Percentiles rank a stretch among this genome's conserved stretches.
Conservation (phyloP, 768 basidiomycete genomes). For the Leccinum sublutescens region DNA sequence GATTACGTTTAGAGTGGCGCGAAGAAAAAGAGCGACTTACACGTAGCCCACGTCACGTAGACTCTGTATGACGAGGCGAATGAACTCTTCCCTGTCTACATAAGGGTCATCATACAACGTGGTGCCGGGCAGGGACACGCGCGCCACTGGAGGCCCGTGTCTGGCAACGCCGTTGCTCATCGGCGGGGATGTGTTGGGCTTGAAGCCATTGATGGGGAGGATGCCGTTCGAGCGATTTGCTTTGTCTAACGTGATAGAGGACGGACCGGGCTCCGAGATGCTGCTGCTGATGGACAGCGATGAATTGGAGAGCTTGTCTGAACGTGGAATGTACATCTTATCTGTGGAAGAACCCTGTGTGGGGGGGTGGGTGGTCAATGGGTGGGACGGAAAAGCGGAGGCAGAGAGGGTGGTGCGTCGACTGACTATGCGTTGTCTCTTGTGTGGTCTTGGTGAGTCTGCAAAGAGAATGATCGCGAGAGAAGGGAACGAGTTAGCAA, state of each 20-base stretch:
- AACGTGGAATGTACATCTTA: constrained; percentile 53
- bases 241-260: constrained; percentile 40
- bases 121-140: constrained; percentile 69
- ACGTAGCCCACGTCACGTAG: constrained; percentile 83
- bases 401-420: too few relatives aligned
- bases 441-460: constrained; percentile 59
- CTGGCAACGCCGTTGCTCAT: constrained; percentile 52
- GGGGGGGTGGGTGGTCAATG: constrained; percentile 20
- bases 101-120: constrained; percentile 75
- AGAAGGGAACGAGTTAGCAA: constrained; percentile 5
- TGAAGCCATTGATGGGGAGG: constrained; percentile 45
- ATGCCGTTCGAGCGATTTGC: constrained; percentile 32
- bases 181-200: constrained; percentile 37
- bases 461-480: constrained; percentile 16
- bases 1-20: constrained; percentile 10
- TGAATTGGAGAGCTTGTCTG: constrained; percentile 46
- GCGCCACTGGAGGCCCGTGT: constrained; percentile 48
- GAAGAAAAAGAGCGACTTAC: constrained; percentile 38
- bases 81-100: constrained; percentile 87
- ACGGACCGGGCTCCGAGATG: constrained; percentile 51
- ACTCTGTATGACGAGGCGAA: constrained; percentile 85
- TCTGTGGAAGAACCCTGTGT: constrained; percentile 31
- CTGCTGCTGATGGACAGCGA: constrained; percentile 47
- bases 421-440: constrained; percentile 65
- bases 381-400: constrained; percentile 8